Base-by-base conservation (phyloP, 345 rosid genomes). In the Arabis hirsuta region DNA sequence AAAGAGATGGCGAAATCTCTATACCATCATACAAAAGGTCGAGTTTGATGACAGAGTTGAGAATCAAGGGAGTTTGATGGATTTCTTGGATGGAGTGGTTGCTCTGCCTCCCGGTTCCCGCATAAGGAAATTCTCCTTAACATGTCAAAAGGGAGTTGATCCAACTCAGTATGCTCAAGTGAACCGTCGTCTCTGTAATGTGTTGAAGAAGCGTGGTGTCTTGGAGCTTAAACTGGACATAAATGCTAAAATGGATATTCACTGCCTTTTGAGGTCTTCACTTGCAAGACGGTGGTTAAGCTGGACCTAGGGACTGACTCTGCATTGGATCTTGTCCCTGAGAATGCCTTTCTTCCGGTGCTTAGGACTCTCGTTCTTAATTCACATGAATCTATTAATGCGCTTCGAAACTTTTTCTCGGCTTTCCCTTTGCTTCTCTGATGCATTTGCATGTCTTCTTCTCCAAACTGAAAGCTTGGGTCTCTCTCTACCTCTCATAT, bases 1-100 rank as follows among this genome's bases (percentile, higher is more conserved):
- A 12, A 58, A 58, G 45, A 39, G 10, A 32, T 38, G 46, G 63
- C 11, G 7, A 45, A 39, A 58, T 58, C 63, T 39, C 9, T 58
- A 2, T 39, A 59, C 45, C 62, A 38, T 57, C 45, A 19, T 38
- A 10, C 27, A 8, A 57, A n/a, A 12, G 5, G 9, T 19, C 36
- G 9, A 57, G 14, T 19, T 57, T 12, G n/a, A 38, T 57, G 29
- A 14, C 43, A 9, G 4, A 6, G 3, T 7, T 34, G 3, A 12
- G 14, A 39, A 12, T 39, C 64, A 24, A 39, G 2, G 0, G 36
- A 13, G 14, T 22, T 52, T 65, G 47, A 22, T 3, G 0, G n/a
- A 9, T 51, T 65, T 65, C 26, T 5, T 65, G 13, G 36, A 51
- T 51, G 12, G 38, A n/a, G 41, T 36, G 41, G 8, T 36, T 10